Evolutionary conservation across 352 stramenopile species (phyloP).

Genomic region (Globisporangium viniferum): DNA sequence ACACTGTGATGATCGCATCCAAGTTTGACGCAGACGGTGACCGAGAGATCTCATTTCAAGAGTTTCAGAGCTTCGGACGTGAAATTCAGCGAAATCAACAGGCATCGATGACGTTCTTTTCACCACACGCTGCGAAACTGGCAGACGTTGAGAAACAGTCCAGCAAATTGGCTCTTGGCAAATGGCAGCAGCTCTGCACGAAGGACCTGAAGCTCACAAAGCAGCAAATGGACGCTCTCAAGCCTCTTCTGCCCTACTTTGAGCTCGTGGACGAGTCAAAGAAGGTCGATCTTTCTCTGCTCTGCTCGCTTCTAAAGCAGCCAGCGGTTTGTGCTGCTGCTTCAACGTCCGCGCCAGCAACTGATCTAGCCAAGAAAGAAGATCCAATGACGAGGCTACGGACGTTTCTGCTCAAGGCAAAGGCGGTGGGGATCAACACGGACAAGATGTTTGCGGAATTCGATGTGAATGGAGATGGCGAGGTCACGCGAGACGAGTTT

Average conservation of each 20-base stretch:
- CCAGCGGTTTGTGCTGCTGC: not conserved
- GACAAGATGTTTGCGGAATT: conserved; percentile 62
- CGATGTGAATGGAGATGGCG: conserved; percentile 54
- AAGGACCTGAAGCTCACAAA: conserved; percentile 28
- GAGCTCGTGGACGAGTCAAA: conserved; percentile 26
- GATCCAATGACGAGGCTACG: conserved; percentile 16
- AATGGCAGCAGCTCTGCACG: conserved; percentile 36
- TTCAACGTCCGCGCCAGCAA: not conserved
- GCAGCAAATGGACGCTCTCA: conserved; percentile 19
- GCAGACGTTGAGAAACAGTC: conserved; percentile 7
- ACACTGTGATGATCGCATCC: conserved; percentile 32
- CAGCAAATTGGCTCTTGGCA: conserved; percentile 11
- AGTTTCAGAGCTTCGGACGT: conserved; percentile 57
- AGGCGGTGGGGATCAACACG: conserved; percentile 42
- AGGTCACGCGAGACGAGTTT: conserved; percentile 59
- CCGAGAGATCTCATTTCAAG: conserved; percentile 42
- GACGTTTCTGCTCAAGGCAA: conserved; percentile 33
- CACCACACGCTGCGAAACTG: conserved; percentile 22
- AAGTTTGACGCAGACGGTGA: conserved; percentile 63
- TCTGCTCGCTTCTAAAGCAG: conserved; percentile 10
- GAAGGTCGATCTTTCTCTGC: conserved; percentile 17
- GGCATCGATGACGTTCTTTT: conserved; percentile 22
- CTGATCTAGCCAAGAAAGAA: not conserved
- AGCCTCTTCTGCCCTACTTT: conserved; percentile 25
- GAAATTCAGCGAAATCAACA: conserved; percentile 40